Percentiles rank a stretch among this genome's conserved stretches.
These are phyloP conservation scores for Suhomyces wounanorum DNA, from an alignment of 1,139 yeast species.

Conservation along the genomic window DNA sequence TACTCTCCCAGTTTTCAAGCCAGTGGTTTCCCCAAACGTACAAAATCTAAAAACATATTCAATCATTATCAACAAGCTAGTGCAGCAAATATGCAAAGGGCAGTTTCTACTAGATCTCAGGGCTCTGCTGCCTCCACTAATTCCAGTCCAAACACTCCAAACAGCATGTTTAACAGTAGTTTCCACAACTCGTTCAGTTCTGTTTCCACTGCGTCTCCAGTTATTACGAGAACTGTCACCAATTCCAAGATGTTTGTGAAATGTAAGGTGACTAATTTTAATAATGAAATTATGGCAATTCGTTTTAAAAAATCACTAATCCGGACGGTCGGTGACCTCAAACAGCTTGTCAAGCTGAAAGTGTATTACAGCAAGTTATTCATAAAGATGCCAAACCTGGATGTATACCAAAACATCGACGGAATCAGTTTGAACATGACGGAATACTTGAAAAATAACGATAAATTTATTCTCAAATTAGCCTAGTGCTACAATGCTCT, in stretches of 20 bases:
- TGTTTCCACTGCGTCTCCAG: slow-evolving; percentile 7
- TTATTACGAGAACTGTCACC: slow-evolving; percentile 6
- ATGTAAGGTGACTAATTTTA: slow-evolving; percentile 33
- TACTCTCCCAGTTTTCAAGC: slow-evolving; percentile 4
- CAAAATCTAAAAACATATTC: slow-evolving; percentile 23
- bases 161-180: slow-evolving; percentile 6
- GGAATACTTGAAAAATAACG: slow-evolving; percentile 25
- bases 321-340: slow-evolving; percentile 30
- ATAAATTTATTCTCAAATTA: slow-evolving; percentile 23
- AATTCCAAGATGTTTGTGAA: slow-evolving; percentile 20
- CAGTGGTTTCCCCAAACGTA: slow-evolving; percentile 14
- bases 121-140: slow-evolving; percentile 1
- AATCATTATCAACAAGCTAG: slow-evolving; percentile 25
- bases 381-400: slow-evolving; percentile 30
- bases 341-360: slow-evolving; percentile 29
- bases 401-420: slow-evolving; percentile 31
- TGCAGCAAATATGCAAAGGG: slow-evolving; percentile 12
- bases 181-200: slow-evolving; percentile 11
- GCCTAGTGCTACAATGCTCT: neutral
- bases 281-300: slow-evolving; percentile 32
- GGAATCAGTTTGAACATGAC: slow-evolving; percentile 24
- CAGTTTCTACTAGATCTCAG: slow-evolving; percentile 11
- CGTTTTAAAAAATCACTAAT: slow-evolving; percentile 30
- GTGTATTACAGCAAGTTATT: slow-evolving; percentile 30
- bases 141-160: slow-evolving; percentile 9